These are phyloP conservation scores for Coffea humblotiana DNA, from an alignment of 305 asterid genomes.

Conservation along the genomic window DNA sequence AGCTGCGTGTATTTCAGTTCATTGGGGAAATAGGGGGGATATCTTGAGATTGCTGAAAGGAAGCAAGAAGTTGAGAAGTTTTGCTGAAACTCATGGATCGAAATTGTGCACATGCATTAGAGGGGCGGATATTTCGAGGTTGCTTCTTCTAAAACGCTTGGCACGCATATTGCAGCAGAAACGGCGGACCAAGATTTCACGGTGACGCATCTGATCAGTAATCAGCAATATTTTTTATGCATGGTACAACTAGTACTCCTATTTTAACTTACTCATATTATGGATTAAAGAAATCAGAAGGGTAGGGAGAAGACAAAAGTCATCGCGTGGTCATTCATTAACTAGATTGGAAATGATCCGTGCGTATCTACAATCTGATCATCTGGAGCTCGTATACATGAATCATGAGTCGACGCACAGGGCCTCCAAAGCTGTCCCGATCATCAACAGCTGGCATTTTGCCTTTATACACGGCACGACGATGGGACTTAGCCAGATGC, in stretches of 20 bases:
- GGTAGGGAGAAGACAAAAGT: too few species aligned
- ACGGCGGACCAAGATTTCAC: not conserved
- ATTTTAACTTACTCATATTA: not conserved
- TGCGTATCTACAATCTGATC: not conserved
- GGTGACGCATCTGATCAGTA: not conserved
- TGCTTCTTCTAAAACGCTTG: conserved; percentile 28
- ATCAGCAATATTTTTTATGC: not conserved
- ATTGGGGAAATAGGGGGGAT: too few species aligned
- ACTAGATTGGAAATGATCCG: not conserved
- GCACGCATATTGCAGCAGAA: conserved; percentile 25
- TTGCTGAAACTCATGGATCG: conserved; percentile 23
- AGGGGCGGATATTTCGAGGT: conserved; percentile 15
- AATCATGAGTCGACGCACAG: not conserved
- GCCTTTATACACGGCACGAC: not conserved
- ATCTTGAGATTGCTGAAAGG: conserved; percentile 5
- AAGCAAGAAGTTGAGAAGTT: not conserved
- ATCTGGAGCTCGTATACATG: not conserved
- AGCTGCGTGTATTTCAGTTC: not conserved
- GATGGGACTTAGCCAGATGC: not conserved
- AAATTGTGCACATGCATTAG: not conserved
- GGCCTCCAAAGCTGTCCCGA: not conserved
- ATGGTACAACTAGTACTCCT: too few species aligned
- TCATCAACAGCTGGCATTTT: conserved; percentile 10
- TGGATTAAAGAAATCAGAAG: not conserved
- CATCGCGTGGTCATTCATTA: not conserved